Percentiles rank a stretch among this genome's conserved stretches.
phyloP scores from a whole-genome alignment of 495 filamentous ascomycete species.

The Penicillium daleae region DNA sequence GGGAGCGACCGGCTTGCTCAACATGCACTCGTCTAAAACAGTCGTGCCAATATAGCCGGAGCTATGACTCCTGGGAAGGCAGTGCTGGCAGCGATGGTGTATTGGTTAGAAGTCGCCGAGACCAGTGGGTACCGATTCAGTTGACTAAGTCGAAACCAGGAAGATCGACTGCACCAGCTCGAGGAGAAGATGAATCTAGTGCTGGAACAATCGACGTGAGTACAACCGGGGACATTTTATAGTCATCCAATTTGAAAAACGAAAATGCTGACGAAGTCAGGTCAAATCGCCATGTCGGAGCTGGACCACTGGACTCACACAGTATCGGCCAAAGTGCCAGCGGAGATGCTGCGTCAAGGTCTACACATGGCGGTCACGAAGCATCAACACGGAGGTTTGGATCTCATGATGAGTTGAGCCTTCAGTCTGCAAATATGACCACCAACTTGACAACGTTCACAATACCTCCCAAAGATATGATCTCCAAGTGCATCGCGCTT shows the following conservation, averaged over 20 bases:
- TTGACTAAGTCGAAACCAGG: conserved; percentile 28
- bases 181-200: conserved; percentile 49
- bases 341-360: conserved; percentile 12
- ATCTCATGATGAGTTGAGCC: conserved; percentile 14
- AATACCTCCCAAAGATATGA: conserved; percentile 27
- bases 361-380: conserved; percentile 1
- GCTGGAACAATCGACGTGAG: conserved; percentile 37
- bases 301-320: conserved; percentile 7
- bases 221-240: not conserved
- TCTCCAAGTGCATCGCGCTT: conserved; percentile 35
- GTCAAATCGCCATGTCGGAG: conserved; percentile 19
- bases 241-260: not conserved
- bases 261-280: conserved; percentile 20
- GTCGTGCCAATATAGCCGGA: conserved; percentile 40
- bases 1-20: conserved; percentile 48
- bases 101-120: conserved; percentile 22
- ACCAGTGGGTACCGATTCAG: too few species aligned
- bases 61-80: conserved; percentile 18
- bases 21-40: conserved; percentile 47
- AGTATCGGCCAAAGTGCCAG: conserved; percentile 11
- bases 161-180: conserved; percentile 43
- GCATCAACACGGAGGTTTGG: conserved; percentile 1
- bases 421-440: conserved; percentile 21
- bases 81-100: conserved; percentile 18
- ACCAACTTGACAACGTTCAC: conserved; percentile 6